phyloP scores from a whole-genome alignment of 805 yeast species.

The Sugiyamaella chiloensis region DNA sequence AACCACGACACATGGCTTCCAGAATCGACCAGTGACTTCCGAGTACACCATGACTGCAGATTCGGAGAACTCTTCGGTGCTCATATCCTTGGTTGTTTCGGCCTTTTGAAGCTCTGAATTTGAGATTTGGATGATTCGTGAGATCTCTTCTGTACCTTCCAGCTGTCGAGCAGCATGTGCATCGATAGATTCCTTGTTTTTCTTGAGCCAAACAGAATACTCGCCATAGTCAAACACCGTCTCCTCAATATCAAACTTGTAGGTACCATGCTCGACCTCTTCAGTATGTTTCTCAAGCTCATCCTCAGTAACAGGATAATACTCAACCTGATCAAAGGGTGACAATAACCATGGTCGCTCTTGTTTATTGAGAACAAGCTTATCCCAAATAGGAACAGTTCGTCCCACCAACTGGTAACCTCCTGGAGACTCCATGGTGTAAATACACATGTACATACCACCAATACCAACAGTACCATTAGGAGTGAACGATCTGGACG shows the following conservation, averaged over 20 bases:
- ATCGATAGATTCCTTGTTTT: slow-evolving; percentile 67
- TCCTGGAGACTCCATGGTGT: slow-evolving; percentile 98
- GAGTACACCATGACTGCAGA: slow-evolving; percentile 83
- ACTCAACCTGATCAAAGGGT: slow-evolving; percentile 93
- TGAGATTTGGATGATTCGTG: slow-evolving; percentile 73
- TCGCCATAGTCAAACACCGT: slow-evolving; percentile 77
- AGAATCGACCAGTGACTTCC: slow-evolving; percentile 91
- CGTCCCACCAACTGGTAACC: slow-evolving; percentile 97
- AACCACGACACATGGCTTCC: slow-evolving; percentile 82
- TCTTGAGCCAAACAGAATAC: slow-evolving; percentile 75
- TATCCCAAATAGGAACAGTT: slow-evolving; percentile 98
- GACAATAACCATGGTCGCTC: slow-evolving; percentile 84
- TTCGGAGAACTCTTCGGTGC: slow-evolving; percentile 63
- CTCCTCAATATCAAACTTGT: slow-evolving; percentile 68
- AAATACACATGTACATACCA: slow-evolving; percentile 98
- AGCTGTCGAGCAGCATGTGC: slow-evolving; percentile 65
- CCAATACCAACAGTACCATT: slow-evolving; percentile 98
- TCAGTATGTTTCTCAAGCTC: slow-evolving; percentile 71
- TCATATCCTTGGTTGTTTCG: slow-evolving; percentile 35
- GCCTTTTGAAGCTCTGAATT: slow-evolving; percentile 70
- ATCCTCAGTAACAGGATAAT: slow-evolving; percentile 84
- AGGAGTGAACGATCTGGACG: slow-evolving; percentile 93
- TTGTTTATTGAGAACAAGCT: slow-evolving; percentile 71
- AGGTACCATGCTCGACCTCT: slow-evolving; percentile 77
- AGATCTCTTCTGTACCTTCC: slow-evolving; percentile 82